Conservation (phyloP, 805 yeast species). For the Zygotorulaspora florentina region DNA sequence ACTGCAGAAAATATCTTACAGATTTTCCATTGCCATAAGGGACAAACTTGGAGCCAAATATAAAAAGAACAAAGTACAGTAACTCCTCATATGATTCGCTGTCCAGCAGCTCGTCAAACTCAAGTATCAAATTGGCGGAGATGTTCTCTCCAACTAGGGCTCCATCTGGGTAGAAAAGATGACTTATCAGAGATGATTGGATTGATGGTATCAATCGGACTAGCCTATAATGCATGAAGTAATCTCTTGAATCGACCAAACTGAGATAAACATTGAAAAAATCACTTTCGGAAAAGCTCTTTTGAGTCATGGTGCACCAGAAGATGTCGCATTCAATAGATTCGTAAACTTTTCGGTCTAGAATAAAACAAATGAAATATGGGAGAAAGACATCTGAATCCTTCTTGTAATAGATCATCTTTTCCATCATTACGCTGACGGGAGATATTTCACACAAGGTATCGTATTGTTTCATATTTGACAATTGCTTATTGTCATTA, state of each 20-base stretch:
- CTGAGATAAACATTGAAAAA: slow-evolving; percentile 13
- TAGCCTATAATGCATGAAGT: slow-evolving; percentile 26
- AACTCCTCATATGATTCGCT: slow-evolving; percentile 16
- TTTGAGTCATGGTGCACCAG: slow-evolving; percentile 16
- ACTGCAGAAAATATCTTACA: slow-evolving; percentile 21
- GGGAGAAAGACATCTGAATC: slow-evolving; percentile 9
- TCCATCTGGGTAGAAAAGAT: slow-evolving; percentile 6
- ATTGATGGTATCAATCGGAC: slow-evolving; percentile 19
- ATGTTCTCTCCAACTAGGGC: slow-evolving; percentile 1
- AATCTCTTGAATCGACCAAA: slow-evolving; percentile 17
- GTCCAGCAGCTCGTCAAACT: slow-evolving; percentile 23
- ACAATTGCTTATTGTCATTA: slow-evolving; percentile 2
- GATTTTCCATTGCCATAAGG: slow-evolving; percentile 19
- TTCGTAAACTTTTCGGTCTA: slow-evolving; percentile 30
- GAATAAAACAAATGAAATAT: slow-evolving; percentile 21
- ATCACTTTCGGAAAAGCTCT: background rate
- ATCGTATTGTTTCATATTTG: slow-evolving; percentile 15
- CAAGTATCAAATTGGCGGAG: slow-evolving; percentile 8
- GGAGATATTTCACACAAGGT: slow-evolving; percentile 21
- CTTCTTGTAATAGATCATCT: slow-evolving; percentile 7
- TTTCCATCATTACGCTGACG: slow-evolving; percentile 16
- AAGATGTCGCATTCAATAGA: slow-evolving; percentile 16
- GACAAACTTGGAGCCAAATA: slow-evolving; percentile 22
- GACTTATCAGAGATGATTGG: slow-evolving; percentile 14
- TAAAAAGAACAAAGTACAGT: slow-evolving; percentile 26